Evolutionary conservation across 2,329 filamentous ascomycete species (phyloP), one percentile per base, ranked within the genome.

Genomic region (Monosporascus sp.): DNA sequence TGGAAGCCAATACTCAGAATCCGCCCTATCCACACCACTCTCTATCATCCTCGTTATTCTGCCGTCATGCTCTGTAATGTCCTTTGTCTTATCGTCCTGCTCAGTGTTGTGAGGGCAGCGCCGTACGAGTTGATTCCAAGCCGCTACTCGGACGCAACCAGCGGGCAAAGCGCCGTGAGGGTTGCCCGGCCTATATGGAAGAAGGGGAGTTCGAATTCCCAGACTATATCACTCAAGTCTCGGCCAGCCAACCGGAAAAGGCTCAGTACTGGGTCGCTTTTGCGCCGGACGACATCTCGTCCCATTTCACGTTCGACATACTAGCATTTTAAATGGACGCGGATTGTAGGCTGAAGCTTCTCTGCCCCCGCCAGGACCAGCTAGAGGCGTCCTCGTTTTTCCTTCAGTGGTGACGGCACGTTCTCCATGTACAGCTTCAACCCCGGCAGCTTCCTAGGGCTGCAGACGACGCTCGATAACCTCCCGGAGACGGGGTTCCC

Each of bases 251-350:
- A 20, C 74, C 75, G 0, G 58, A 70, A 54, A 67, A 57, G 20
- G 63, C 71, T 1, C 62, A 66, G 24, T 74, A 70, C 60, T 66
- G 64, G 38, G 75, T 67, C 18, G 60, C 67, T 15, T 64, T 79
- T 54, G 73, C 71, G 5, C 64, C 70, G 1, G 66, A 65, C 52
- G 67, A 69, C 52, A 55, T 71, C 35, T 65, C 64, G 1, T 59
- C 62, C 38, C 57, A 78, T 54, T 77, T 77, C 67, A 72, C 70
- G 54, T 78, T 78, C 59, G 72, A 78, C 55, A 65, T 79, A 24
- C 71, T 72, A 0, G 57, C 64, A 3, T 62, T 61, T 3, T 67
- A 72, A 48, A 54, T 64, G 38, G 70, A 72, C 54, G 73, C 72
- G 55, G 74, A 68, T 35, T 79, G 77, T 67, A 74, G 70, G 5